Conservation (phyloP, 1,284 basidiomycete genomes). For the Leccinum brunneo-olivaceum region DNA sequence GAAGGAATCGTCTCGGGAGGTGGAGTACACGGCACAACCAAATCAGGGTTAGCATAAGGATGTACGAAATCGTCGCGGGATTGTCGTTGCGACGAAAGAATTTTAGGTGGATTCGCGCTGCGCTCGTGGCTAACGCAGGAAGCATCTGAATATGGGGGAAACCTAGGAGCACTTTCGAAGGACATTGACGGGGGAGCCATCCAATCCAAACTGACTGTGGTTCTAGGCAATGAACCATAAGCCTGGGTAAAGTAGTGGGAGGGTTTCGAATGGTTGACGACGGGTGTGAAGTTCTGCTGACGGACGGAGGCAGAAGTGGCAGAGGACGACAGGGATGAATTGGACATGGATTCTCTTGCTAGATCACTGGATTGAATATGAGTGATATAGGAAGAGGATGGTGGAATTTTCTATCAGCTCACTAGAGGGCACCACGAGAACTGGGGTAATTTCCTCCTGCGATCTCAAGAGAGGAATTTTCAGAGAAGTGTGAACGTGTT, state of each 20-base stretch:
- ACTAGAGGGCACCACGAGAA: conserved; percentile 53
- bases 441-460: conserved; percentile 43
- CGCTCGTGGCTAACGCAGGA: conserved; percentile 7
- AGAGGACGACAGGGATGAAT: conserved; percentile 40
- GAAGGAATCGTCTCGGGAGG: conserved; percentile 27
- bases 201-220: conserved; percentile 10
- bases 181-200: conserved; percentile 1
- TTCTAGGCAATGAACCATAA: conserved; percentile 8
- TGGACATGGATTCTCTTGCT: conserved; percentile 55
- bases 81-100: conserved; percentile 28
- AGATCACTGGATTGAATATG: conserved; percentile 33
- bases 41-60: conserved; percentile 73
- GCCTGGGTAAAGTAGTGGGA: conserved; percentile 8
- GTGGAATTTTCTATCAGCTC: conserved; percentile 24
- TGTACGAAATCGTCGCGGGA: conserved; percentile 36
- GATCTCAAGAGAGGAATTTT: conserved; percentile 56
- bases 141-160: conserved; percentile 13
- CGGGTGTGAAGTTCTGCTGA: conserved; percentile 32
- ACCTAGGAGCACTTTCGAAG: conserved; percentile 3
- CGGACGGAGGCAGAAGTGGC: conserved; percentile 30
- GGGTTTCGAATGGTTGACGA: conserved; percentile 24
- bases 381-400: conserved; percentile 3
- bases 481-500: conserved; percentile 41
- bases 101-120: conserved; percentile 14
- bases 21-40: conserved; percentile 36